A percentile compares a stretch with the other conserved stretches of the same genome.
Conservation (phyloP, 179 eudicot genomes). For the Beta lomatogona region DNA sequence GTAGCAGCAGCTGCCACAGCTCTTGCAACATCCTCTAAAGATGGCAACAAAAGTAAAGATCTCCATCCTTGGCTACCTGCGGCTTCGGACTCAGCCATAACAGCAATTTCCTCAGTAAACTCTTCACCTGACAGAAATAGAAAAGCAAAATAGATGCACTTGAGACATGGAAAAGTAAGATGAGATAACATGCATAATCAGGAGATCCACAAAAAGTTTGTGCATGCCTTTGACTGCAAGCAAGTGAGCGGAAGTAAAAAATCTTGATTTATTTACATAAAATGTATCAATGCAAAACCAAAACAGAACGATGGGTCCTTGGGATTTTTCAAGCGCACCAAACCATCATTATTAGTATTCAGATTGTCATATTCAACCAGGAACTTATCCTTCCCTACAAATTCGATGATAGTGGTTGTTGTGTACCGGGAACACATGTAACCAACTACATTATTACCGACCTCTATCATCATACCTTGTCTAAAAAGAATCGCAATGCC, state of each 20-base stretch:
- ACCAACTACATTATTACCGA: conserved; percentile 10
- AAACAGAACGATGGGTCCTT: not conserved
- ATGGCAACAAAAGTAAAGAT: conserved; percentile 59
- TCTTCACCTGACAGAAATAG: conserved; percentile 33
- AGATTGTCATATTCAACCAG: conserved; percentile 15
- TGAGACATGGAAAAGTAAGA: conserved; percentile 6
- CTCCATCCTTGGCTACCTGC: conserved; percentile 69
- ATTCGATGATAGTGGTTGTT: conserved; percentile 7
- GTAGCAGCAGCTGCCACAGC: conserved; percentile 81
- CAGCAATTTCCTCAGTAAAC: conserved; percentile 27
- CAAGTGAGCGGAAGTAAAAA: not conserved
- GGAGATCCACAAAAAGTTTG: not conserved
- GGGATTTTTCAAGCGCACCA: not conserved
- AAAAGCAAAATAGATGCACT: not conserved
- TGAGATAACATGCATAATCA: not conserved
- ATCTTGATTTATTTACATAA: not conserved
- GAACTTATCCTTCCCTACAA: conserved; percentile 4
- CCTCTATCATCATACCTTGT: conserved; percentile 12
- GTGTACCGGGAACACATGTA: conserved; percentile 4
- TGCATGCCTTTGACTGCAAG: not conserved
- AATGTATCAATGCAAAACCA: not conserved
- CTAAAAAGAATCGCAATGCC: not conserved
- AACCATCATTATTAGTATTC: conserved; percentile 11
- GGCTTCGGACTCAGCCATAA: conserved; percentile 61
- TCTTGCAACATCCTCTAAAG: conserved; percentile 84